Conservation (phyloP, 148 eudicot genomes). For the Talinum fruticosum region DNA sequence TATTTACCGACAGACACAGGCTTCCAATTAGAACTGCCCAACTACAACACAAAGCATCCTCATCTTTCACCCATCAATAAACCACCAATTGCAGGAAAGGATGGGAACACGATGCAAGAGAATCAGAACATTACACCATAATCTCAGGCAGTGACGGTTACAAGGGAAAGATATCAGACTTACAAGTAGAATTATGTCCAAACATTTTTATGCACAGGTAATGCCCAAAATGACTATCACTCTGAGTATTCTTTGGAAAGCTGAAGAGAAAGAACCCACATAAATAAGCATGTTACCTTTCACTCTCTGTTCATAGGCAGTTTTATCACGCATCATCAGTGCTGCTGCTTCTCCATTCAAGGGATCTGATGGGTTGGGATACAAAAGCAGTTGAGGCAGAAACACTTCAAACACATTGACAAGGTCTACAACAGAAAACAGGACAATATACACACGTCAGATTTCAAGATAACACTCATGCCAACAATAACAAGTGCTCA, state of each 20-base stretch:
- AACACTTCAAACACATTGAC: conserved; percentile 91
- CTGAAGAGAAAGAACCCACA: not conserved
- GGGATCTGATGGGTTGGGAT: conserved; percentile 93
- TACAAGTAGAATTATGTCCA: not conserved
- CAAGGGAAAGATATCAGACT: not conserved
- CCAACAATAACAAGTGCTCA: not conserved
- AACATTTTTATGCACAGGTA: not conserved
- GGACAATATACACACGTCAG: conserved; percentile 12
- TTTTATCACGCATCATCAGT: conserved; percentile 73
- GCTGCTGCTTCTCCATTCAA: conserved; percentile 91
- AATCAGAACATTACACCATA: not conserved
- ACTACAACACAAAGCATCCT: not conserved
- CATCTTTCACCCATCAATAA: not conserved
- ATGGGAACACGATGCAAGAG: not conserved
- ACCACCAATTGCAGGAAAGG: not conserved
- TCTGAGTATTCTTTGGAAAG: not conserved
- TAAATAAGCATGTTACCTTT: conserved; percentile 46
- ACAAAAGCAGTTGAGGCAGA: conserved; percentile 83
- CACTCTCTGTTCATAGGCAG: conserved; percentile 69
- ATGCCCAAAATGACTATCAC: not conserved
- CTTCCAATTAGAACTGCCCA: not conserved
- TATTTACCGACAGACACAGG: not conserved
- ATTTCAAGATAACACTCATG: conserved; percentile 1
- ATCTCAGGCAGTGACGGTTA: not conserved
- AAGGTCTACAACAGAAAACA: conserved; percentile 44